Evolutionary conservation across 805 yeast species (phyloP).

Genomic region (Cyberlindnera mycetangii): DNA sequence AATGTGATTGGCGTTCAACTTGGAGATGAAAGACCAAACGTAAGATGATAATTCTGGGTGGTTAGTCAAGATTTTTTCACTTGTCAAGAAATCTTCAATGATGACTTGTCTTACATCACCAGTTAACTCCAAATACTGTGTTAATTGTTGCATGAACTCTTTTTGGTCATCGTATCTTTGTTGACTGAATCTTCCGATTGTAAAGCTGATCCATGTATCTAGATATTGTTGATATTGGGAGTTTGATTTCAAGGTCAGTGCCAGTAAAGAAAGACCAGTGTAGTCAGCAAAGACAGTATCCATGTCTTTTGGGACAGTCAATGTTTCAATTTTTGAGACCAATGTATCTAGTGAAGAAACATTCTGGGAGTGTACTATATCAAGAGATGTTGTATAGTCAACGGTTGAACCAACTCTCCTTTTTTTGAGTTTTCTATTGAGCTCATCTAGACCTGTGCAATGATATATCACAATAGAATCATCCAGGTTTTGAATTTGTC

Average conservation of each 20-base stretch:
- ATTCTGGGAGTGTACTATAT: slow-evolving; percentile 1
- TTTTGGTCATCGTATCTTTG: slow-evolving; percentile 1
- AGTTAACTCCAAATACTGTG: slow-evolving; percentile 8
- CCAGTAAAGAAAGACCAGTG: slow-evolving; percentile 7
- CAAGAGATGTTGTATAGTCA: slow-evolving; percentile 8
- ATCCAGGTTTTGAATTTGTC: background rate
- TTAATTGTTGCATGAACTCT: slow-evolving; percentile 9
- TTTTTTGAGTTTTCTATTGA: slow-evolving; percentile 16
- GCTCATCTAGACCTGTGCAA: slow-evolving; percentile 14
- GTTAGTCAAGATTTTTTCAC: slow-evolving; percentile 1
- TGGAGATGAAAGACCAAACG: slow-evolving; percentile 13
- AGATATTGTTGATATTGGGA: slow-evolving; percentile 4
- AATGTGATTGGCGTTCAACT: background rate
- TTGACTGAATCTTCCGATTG: slow-evolving; percentile 7
- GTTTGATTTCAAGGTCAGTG: slow-evolving; percentile 6
- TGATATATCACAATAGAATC: too few relatives aligned
- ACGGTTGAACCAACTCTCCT: slow-evolving; percentile 10
- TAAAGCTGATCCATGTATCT: slow-evolving; percentile 12
- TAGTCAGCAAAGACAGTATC: slow-evolving; percentile 10
- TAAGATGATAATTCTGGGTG: slow-evolving; percentile 4
- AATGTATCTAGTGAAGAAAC: slow-evolving; percentile 8
- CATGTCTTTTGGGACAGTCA: slow-evolving; percentile 12
- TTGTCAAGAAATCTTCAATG: slow-evolving; percentile 7
- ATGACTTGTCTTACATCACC: slow-evolving; percentile 11
- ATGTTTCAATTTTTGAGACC: slow-evolving; percentile 2